Evolutionary conservation across 352 stramenopile species (phyloP), one percentile per base, ranked within the genome.

Genomic region (Pythium rishiriense): DNA sequence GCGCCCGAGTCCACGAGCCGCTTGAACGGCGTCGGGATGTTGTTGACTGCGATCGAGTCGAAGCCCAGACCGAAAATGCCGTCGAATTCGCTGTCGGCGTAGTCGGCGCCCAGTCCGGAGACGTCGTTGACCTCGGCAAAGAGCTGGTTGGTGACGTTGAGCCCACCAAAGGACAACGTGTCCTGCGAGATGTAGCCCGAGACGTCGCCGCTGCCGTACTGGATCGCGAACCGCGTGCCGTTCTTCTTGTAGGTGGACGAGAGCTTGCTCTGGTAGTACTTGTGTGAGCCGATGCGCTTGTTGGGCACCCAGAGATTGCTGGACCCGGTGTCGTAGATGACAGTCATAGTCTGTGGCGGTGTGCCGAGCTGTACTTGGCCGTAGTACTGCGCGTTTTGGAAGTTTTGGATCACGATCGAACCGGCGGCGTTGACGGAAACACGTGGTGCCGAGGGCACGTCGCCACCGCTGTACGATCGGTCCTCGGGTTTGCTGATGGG

Each of bases 21-120:
- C 43, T 98, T 81, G 73, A 99, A 98, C 1, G 96, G 93, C 2
- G 96, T 98, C 49, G 87, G 86, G 3, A 97, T 78, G 60, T 92
- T 79, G 58, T 95, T 91, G 12, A 98, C 87, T 50, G 80, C 91
- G 68, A 99, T 96, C 5, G 81, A 75, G 62, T 97, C 91, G 64
- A 99, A 99, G 25, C 87, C 97, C 14, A 99, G 73, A 49, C 97
- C 97, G 47, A 99, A 90, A 64, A 99, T 98, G 25, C 97, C 97
- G 75, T 99, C 97, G 75, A 99, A 99, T 49, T 98, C 98, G 60
- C 94, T 95, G 12, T 98, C 60, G 26, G 87, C 89, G 72, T 98
- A 99, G 9, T 85, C 93, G 6, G 96, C 69, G 14, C 96, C 96
- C 4, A 99, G 76, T 11, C 97, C 97, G 55, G 90, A 97, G 8